Base-by-base conservation (phyloP, 352 stramenopile species). In the Phytophthora ramorum region DNA sequence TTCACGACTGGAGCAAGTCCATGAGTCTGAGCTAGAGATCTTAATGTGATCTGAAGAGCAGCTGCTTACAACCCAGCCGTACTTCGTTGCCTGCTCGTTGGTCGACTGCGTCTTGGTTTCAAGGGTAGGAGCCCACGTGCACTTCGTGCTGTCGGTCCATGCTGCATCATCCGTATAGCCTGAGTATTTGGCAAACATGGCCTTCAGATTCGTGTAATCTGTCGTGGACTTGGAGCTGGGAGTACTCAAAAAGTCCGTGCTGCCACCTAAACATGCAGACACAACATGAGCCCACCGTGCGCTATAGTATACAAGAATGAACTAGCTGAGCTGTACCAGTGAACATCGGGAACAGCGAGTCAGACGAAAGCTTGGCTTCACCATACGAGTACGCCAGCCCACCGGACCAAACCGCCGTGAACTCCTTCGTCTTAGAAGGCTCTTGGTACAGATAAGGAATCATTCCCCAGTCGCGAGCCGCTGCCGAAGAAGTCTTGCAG, bases 341-440 rank as follows among this genome's bases (percentile, higher is more conserved):
- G 44, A 96, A 93, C 81, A 96, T 92, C 1, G 87, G 87, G 51
- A 92, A 96, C 28, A 83, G 65, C 12, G 88, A 92, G 47, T 83
- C 84, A 16, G 52, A 66, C 7, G 71, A 66, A 38, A 96, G 71
- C 51, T 92, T 94, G 5, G 88, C 88, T 83, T 96, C 75, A 59
- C 88, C 88, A 59, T 91, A 96, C 45, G 88, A 95, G 53, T 96
- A 96, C 24, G 87, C 88, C 34, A 93, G 58, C 53, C 88, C 88
- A 45, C 88, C 88, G 5, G 88, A 96, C 68, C 85, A 96, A 34
- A 96, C 84, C 19, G 91, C 81, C 1, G 79, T 76, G 56, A 96
- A 92, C 16, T 84, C 65, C 30, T 93, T 59, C 1, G 88, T 93
- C 24, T 83, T 75, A 0, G 67, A 74, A 10, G 85, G 84, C n/a